These are phyloP conservation scores for Allium fistulosum DNA, from an alignment of 106 monocot genomes.

Conservation along the genomic window DNA sequence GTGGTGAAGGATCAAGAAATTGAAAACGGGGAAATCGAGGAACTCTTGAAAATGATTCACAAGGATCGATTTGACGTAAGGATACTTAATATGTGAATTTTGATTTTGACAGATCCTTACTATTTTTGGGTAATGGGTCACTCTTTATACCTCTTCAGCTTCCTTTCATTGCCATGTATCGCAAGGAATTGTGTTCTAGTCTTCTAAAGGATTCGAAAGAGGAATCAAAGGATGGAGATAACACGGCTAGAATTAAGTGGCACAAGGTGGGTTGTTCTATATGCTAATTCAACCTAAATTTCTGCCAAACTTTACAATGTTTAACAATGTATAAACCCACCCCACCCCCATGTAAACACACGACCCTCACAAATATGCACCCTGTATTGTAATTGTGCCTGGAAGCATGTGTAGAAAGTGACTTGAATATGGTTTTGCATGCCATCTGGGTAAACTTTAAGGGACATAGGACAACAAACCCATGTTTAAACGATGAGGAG, in stretches of 20 bases:
- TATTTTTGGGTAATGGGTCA: neutral
- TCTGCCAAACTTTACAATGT: too few species aligned
- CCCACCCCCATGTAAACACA: too few species aligned
- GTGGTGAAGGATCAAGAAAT: neutral
- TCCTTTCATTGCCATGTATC: slow-evolving; percentile 96
- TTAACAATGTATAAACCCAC: too few species aligned
- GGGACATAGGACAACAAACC: too few species aligned
- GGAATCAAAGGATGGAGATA: slow-evolving; percentile 19
- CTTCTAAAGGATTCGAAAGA: slow-evolving; percentile 67
- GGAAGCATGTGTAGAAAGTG: too few species aligned
- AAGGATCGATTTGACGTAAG: slow-evolving; percentile 77
- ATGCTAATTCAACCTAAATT: too few species aligned
- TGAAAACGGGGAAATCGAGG: neutral
- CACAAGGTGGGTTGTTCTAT: slow-evolving; percentile 53
- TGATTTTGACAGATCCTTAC: too few species aligned
- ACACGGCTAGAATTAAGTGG: slow-evolving; percentile 43
- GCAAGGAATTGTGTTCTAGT: slow-evolving; percentile 73
- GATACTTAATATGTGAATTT: neutral
- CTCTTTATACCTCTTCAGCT: slow-evolving; percentile 33
- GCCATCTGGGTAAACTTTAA: too few species aligned
- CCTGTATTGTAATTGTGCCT: too few species aligned
- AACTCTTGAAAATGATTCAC: slow-evolving; percentile 64
- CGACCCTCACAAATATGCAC: too few species aligned
- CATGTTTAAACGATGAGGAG: too few species aligned
- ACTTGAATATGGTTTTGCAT: too few species aligned